These are phyloP conservation scores for Ascochyta viciae-villosae DNA, from an alignment of 2,329 filamentous ascomycete species.

Conservation along the genomic window DNA sequence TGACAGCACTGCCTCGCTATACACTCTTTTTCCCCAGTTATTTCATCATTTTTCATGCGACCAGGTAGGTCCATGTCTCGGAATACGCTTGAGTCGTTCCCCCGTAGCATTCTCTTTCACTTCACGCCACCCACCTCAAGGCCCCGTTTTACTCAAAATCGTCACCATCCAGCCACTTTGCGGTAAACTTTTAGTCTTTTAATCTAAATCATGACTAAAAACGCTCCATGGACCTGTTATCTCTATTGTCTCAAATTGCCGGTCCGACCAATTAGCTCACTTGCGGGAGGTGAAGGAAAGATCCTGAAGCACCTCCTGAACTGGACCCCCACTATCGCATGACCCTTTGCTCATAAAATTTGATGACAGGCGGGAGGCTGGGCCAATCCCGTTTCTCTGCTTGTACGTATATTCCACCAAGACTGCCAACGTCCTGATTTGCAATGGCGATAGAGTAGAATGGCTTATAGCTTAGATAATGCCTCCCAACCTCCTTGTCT, in stretches of 20 bases:
- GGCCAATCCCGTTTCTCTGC: conserved; percentile 1
- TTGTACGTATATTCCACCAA: background rate
- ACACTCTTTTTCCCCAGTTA: too few relatives aligned
- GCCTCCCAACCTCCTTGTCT: conserved; percentile 3
- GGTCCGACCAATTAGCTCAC: background rate
- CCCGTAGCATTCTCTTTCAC: background rate
- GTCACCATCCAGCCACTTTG: background rate
- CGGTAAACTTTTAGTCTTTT: too few relatives aligned
- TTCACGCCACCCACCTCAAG: background rate
- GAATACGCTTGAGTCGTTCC: too few relatives aligned
- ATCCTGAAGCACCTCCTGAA: background rate
- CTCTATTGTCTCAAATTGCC: background rate
- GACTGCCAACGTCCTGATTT: background rate
- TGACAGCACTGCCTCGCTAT: too few relatives aligned
- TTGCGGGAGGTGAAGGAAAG: conserved; percentile 1
- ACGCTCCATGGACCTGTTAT: background rate
- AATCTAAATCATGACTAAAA: too few relatives aligned
- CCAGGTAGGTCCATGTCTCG: too few relatives aligned
- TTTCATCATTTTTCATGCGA: too few relatives aligned
- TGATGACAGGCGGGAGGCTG: background rate
- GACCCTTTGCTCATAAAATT: background rate
- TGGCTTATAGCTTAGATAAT: background rate
- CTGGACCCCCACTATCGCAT: background rate
- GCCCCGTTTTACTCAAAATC: background rate
- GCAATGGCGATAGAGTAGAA: background rate